Percentiles rank a stretch among this genome's conserved stretches.
These are phyloP conservation scores for Durio zibethinus DNA, from an alignment of 345 rosid species.

Conservation along the genomic window DNA sequence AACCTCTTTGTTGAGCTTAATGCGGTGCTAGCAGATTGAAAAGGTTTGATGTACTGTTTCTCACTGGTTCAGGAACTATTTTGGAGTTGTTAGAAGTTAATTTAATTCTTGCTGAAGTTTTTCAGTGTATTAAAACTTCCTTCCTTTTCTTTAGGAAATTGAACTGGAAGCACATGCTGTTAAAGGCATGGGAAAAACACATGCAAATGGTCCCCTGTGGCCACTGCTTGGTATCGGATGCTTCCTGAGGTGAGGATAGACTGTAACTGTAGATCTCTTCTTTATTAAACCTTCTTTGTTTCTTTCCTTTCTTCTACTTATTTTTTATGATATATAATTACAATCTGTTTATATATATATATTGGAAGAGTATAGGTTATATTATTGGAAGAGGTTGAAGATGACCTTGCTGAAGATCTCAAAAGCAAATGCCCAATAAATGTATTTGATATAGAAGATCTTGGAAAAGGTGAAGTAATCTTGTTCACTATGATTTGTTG, in stretches of 20 bases:
- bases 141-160: constrained; percentile 57
- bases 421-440: constrained; percentile 61
- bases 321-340: background rate
- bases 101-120: background rate
- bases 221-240: constrained; percentile 94
- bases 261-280: constrained; percentile 7
- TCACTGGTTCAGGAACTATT: background rate
- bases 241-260: constrained; percentile 70
- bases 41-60: background rate
- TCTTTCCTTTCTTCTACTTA: background rate
- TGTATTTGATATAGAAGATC: constrained; percentile 91
- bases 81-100: background rate
- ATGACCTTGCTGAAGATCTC: constrained; percentile 61
- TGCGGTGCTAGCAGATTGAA: background rate
- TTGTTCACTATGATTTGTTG: background rate
- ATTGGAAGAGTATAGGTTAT: constrained; percentile 73
- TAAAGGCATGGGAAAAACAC: constrained; percentile 88
- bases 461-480: constrained; percentile 58
- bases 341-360: background rate
- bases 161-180: constrained; percentile 96
- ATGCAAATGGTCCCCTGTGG: constrained; percentile 99
- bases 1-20: background rate
- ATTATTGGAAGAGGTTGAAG: constrained; percentile 56
- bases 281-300: background rate
- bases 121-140: background rate